Evolutionary conservation across 1,284 basidiomycete species (phyloP), one percentile per base, ranked within the genome.

Genomic region (Bjerkandera adusta): DNA sequence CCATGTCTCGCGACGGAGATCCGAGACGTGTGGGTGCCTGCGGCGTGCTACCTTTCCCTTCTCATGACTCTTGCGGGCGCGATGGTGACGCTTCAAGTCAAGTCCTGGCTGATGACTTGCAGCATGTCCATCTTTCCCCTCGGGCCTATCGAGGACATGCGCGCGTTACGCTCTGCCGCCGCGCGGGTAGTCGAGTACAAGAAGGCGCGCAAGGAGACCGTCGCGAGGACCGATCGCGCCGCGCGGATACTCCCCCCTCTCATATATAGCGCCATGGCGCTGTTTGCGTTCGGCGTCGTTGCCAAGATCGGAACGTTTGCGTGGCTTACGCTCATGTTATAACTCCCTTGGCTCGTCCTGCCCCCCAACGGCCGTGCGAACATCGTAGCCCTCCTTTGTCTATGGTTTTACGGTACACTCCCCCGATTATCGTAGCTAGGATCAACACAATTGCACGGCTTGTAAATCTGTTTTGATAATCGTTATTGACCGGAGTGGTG

Each of bases 41-140:
- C 35, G 20, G 30, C 47, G 15, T 51, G 49, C 39, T 47, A 47
- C 42, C 10, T 30, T 6, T 40, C 36, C 36, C 36, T 51, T 12
- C 33, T 44, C 12, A 7, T 51, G 29, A 39, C 40, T 8, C 33
- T 47, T 10, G n/a, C 44, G 35, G 44, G 29, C 18, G 35, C 45
- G 30, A 35, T 51, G 16, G 15, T 47, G n/a, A 36, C 33, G 26
- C 41, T 51, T 24, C 30, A 21, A 16, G 42, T 51, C 37, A 51
- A 51, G 26, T 34, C 44, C 35, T 43, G 45, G 45, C 41, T 51
- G 22, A 51, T 51, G 49, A 7, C 24, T 26, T 51, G 49, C 33
- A 45, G 40, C 11, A 21, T 43, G 6, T 25, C 27, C 15, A 8
- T 51, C 27, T 47, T 32, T 20, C 40, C 40, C 25, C 29, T 30